A percentile compares a stretch with the other conserved stretches of the same genome.
phyloP scores from a whole-genome alignment of 768 basidiomycete species.

The Peribolospora kevripleyi region DNA sequence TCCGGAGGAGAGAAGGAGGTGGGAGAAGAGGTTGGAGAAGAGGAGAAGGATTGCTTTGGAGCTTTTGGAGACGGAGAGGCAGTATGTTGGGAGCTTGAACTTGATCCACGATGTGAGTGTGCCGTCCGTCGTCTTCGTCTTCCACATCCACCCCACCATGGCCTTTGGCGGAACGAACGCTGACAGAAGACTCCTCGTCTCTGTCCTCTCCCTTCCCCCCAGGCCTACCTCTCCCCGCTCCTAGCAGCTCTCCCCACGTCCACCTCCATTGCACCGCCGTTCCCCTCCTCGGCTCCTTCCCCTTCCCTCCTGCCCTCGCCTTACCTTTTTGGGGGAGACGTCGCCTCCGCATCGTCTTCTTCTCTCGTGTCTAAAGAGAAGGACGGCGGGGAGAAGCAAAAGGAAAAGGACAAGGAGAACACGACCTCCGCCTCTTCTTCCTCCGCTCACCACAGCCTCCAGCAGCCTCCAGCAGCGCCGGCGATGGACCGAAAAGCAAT shows the following conservation, averaged over 20 bases:
- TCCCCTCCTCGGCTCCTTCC: neutral
- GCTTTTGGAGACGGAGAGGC: constrained; percentile 11
- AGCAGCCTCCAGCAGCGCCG: neutral
- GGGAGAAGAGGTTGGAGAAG: constrained; percentile 2
- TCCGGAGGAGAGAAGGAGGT: neutral
- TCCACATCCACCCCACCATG: too few species aligned
- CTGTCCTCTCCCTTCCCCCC: neutral
- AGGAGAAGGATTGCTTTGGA: constrained; percentile 10
- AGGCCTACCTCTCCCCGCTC: constrained; percentile 10
- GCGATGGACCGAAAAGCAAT: constrained; percentile 8
- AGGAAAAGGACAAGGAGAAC: neutral
- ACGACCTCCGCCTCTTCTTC: neutral
- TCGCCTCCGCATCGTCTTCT: neutral
- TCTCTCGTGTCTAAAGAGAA: too few species aligned
- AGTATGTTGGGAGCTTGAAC: constrained; percentile 10
- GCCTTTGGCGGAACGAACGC: neutral
- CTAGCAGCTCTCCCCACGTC: neutral
- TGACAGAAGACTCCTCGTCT: neutral
- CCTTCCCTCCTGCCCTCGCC: neutral
- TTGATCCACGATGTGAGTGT: constrained; percentile 9
- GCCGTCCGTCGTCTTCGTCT: neutral
- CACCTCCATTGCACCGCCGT: neutral
- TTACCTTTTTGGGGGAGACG: neutral
- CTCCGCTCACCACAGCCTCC: neutral
- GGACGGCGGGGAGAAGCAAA: too few species aligned